A percentile compares a stretch with the other conserved stretches of the same genome.
Conservation (phyloP, 1,139 yeast genomes). For the Saccharomycopsis crataegensis region DNA sequence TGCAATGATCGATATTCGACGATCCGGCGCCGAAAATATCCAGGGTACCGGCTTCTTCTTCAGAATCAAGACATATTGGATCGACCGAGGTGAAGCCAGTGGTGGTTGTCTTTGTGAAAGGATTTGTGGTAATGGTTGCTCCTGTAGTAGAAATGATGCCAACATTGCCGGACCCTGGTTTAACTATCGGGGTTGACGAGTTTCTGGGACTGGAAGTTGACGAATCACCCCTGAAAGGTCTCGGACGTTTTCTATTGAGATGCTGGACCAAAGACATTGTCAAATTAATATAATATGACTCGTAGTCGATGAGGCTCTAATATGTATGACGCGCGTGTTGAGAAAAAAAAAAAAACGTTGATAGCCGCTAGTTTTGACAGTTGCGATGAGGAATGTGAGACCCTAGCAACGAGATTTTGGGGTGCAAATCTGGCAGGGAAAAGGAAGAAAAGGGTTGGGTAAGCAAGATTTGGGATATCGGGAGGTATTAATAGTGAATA, state of each 20-base stretch:
- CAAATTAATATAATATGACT: background rate
- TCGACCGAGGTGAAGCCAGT: slow-evolving; percentile 8
- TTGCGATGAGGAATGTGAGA: no score
- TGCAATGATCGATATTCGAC: no score
- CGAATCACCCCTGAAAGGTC: slow-evolving; percentile 5
- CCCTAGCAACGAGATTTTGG: no score
- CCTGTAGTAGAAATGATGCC: background rate
- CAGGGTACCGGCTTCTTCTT: background rate
- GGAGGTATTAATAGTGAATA: no score
- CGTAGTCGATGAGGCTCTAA: no score
- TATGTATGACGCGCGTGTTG: no score
- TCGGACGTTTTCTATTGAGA: slow-evolving; percentile 13
- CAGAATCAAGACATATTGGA: slow-evolving; percentile 15
- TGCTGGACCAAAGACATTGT: slow-evolving; percentile 16
- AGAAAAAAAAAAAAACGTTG: no score
- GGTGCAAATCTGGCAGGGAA: no score
- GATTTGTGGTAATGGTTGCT: slow-evolving; percentile 1
- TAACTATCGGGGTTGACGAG: slow-evolving; percentile 11
- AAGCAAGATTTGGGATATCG: no score
- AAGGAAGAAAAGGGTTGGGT: no score
- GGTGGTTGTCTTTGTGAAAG: background rate
- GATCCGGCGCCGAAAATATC: no score
- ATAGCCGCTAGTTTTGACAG: no score
- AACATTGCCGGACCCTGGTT: background rate
- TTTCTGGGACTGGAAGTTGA: slow-evolving; percentile 8